Conservation (phyloP, 2,329 filamentous ascomycete species). For the Pezicula neosporulosa region DNA sequence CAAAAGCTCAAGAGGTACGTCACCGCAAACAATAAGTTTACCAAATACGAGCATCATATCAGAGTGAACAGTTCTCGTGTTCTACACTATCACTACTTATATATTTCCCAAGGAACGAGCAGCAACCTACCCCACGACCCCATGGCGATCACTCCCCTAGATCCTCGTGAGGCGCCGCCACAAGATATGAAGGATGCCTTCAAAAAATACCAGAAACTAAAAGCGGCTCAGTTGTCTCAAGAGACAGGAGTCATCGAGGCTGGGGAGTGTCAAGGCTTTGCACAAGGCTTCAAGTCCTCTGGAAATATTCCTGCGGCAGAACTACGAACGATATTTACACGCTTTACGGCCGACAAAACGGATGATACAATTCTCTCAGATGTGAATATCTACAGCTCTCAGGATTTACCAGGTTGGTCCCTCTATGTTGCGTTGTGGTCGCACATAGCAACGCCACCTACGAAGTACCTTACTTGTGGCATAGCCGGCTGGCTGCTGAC, state of each 20-base stretch:
- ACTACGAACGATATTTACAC: conserved; percentile 40
- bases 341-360: conserved; percentile 31
- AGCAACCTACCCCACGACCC: background rate
- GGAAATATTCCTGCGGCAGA: conserved; percentile 39
- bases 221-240: conserved; percentile 44
- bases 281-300: conserved; percentile 23
- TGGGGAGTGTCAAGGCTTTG: conserved; percentile 21
- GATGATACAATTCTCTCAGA: conserved; percentile 24
- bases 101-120: background rate
- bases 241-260: conserved; percentile 57
- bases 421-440: background rate
- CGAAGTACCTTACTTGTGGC: background rate
- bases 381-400: conserved; percentile 58
- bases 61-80: too few species aligned
- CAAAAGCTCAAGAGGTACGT: too few species aligned
- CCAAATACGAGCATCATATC: too few species aligned
- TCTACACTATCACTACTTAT: too few species aligned
- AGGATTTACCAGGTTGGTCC: conserved; percentile 62
- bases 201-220: conserved; percentile 68
- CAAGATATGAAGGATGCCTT: conserved; percentile 66
- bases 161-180: conserved; percentile 77
- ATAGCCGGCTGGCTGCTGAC: conserved; percentile 14
- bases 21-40: too few species aligned
- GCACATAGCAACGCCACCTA: background rate
- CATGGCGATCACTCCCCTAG: conserved; percentile 38